These are phyloP conservation scores for Trichaptum fuscoviolaceum DNA, from an alignment of 768 basidiomycete species.

Conservation along the genomic window DNA sequence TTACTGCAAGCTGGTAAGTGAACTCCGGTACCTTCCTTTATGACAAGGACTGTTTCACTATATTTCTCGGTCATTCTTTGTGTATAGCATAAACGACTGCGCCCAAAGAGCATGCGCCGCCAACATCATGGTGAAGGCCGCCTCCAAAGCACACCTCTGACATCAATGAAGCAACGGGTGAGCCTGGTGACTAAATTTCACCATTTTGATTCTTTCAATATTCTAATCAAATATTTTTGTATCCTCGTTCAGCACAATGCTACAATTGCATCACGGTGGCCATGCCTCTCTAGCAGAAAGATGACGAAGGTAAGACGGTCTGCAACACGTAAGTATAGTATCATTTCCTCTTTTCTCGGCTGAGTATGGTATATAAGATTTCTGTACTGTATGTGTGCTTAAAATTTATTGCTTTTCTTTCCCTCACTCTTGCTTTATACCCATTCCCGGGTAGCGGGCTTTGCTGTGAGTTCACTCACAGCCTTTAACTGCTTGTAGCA, in stretches of 20 bases:
- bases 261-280: constrained; percentile 88
- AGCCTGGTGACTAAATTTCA: constrained; percentile 15
- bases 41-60: constrained; percentile 2
- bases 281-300: constrained; percentile 87
- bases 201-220: constrained; percentile 8
- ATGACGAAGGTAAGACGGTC: constrained; percentile 86
- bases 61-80: constrained; percentile 13
- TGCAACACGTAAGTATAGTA: constrained; percentile 72
- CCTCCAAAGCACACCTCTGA: constrained; percentile 57
- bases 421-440: too few relatives aligned
- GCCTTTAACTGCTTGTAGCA: too few relatives aligned
- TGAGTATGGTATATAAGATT: too few relatives aligned
- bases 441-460: too few relatives aligned
- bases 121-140: constrained; percentile 71
- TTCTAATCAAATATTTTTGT: constrained; percentile 6
- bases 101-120: constrained; percentile 83
- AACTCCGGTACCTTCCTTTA: constrained; percentile 9
- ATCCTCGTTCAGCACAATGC: constrained; percentile 56
- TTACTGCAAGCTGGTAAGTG: constrained; percentile 76
- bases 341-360: not conserved
- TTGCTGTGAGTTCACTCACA: too few relatives aligned
- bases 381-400: too few relatives aligned
- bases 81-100: constrained; percentile 74
- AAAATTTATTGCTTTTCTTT: too few relatives aligned
- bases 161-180: constrained; percentile 68